Conservation (phyloP, 495 filamentous ascomycete genomes). For the Aspergillus conjunctus region DNA sequence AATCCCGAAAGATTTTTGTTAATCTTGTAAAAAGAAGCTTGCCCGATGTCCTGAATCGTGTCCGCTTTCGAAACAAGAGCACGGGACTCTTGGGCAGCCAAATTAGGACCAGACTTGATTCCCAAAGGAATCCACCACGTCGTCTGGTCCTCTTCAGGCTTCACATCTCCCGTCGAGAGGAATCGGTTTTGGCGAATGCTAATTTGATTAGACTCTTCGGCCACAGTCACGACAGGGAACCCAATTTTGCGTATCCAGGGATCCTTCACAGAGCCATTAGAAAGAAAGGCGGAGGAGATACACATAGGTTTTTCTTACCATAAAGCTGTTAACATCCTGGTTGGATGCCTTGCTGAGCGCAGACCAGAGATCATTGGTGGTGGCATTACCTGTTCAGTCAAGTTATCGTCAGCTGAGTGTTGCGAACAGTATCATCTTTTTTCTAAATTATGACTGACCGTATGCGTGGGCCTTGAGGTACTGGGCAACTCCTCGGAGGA, state of each 20-base stretch:
- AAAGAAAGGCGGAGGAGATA: background rate
- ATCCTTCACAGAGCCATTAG: conserved; percentile 48
- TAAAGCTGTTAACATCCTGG: conserved; percentile 81
- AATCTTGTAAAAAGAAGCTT: conserved; percentile 81
- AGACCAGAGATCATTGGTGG: conserved; percentile 87
- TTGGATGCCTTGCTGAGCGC: conserved; percentile 88
- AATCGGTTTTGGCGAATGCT: conserved; percentile 83
- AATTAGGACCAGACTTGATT: conserved; percentile 58
- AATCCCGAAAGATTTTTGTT: conserved; percentile 88
- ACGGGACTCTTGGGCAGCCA: conserved; percentile 37
- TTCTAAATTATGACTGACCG: conserved; percentile 34
- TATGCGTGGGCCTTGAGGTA: conserved; percentile 90
- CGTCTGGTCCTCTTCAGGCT: conserved; percentile 84
- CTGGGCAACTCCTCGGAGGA: conserved; percentile 82
- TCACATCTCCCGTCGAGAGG: conserved; percentile 86
- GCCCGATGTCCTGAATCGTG: conserved; percentile 70
- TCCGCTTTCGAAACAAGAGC: conserved; percentile 77
- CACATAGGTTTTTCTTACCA: conserved; percentile 52
- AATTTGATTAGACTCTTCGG: conserved; percentile 80
- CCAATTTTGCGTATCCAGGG: conserved; percentile 94
- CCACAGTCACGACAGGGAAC: conserved; percentile 84
- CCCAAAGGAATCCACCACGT: conserved; percentile 96
- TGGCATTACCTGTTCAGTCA: conserved; percentile 70
- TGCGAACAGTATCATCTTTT: background rate
- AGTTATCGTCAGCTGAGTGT: background rate